These are phyloP conservation scores for Fusarium austroafricanum DNA, from an alignment of 2,329 filamentous ascomycete species.

Conservation along the genomic window DNA sequence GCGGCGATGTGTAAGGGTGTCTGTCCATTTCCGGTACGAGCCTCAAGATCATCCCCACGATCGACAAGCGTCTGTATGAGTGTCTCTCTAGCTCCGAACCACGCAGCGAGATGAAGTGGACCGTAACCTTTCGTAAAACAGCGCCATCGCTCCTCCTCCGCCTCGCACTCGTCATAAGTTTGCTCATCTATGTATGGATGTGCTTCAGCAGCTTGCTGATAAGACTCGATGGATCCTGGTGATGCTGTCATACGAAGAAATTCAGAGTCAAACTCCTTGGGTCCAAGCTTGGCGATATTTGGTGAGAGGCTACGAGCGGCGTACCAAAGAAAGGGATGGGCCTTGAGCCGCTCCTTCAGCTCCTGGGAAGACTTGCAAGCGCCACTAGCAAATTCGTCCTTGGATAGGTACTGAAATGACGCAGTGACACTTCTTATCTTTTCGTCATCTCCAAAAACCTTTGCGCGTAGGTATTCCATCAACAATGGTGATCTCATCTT, in stretches of 20 bases:
- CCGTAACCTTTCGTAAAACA: neutral
- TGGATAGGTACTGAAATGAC: neutral
- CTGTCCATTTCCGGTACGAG: neutral
- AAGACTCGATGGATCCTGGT: neutral
- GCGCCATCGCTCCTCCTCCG: neutral
- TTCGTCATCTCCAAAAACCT: neutral
- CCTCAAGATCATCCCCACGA: neutral
- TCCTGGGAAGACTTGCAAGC: neutral
- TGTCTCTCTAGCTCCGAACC: neutral
- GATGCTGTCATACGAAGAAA: neutral
- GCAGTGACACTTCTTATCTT: neutral
- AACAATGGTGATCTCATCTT: neutral
- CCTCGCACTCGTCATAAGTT: constrained; percentile 6
- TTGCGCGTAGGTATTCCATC: neutral
- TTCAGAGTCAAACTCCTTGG: neutral
- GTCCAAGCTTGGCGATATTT: rapidly evolving
- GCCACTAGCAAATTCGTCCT: neutral
- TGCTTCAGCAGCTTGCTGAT: constrained; percentile 1
- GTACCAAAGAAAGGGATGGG: constrained; percentile 9
- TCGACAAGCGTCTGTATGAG: neutral
- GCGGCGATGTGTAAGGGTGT: constrained; percentile 16
- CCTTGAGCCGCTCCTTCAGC: neutral
- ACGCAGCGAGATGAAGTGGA: constrained; percentile 5
- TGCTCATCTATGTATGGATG: neutral
- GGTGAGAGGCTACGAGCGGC: neutral